Evolutionary conservation across 768 basidiomycete genomes (phyloP), one percentile per base, ranked within the genome.

Genomic region (Saitozyma sp.): DNA sequence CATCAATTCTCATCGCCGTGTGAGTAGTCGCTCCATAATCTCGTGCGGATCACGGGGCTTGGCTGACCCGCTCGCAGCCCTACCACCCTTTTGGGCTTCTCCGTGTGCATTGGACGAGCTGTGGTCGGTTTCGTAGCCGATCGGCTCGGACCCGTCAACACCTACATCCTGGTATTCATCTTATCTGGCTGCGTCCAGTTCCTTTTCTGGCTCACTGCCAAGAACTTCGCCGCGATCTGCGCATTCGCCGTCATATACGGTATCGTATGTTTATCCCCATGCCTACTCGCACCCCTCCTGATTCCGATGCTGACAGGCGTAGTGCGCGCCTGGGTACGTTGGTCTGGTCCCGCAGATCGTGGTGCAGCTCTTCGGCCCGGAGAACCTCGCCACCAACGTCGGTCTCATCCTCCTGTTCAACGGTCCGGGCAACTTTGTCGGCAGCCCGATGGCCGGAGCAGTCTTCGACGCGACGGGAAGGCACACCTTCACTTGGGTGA

Each of bases 121-220:
- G 41, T 67, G 13, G 66, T 74, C 2, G 76, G 76, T 13, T 61
- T 58, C 40, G 56, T 76, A 3, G 62, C 74, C 9, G 76, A 78
- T 59, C 8, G 38, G 0, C 53, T 78, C 46, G 76, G 76, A 0
- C 73, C 76, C 0, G 43, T 71, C 46, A 78, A 78, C 63, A 68
- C 65, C 46, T 71, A 69, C 56, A 65, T 74, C 46, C 48, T 73
- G 9, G 58, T 65, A 7, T 73, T 63, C 45, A 0, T 65, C 46
- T 40, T 67, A 9, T 67, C 68, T 2, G 68, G 63, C 1, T 49
- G 70, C 8, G 62, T 74, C 7, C 72, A 74, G 45, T 50, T 69
- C 14, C 64, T 67, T 0, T 58, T 74, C 16, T 78, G 76, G 71
- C 52, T 63, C 9, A 68, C 66, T 4, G 76, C 73, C 8, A 63